Base-by-base conservation (phyloP, 2,329 filamentous ascomycete species). In the Ceratocystiopsis sp. region DNA sequence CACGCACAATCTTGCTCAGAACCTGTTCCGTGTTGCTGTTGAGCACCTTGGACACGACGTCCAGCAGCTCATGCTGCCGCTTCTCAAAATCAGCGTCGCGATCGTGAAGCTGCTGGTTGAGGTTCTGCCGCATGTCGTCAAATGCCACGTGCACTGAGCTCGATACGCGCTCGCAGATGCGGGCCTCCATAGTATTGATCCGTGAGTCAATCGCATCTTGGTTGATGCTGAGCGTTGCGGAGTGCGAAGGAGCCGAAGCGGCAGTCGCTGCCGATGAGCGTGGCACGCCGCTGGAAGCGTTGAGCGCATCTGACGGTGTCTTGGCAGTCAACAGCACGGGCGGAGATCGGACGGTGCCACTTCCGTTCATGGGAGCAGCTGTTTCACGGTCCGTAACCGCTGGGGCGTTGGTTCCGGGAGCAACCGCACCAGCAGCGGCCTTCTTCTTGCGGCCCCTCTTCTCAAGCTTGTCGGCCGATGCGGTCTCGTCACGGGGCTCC, bases 1-100 rank as follows among this genome's bases (percentile, higher is more conserved):
- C 71, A 39, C 75, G 73, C 41, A 94, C 78, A 51, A 93, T 83
- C 47, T 76, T 78, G 47, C 77, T 69, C 35, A 95, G 69, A 18
- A 84, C 83, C 53, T 81, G 78, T 59, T 78, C 69, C 17, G 73
- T 76, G 54, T 77, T 78, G 47, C 71, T 67, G 49, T 73, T 75
- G 40, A 80, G 64, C 33, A 77, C 72, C 33, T 71, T 63, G 5
- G 71, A 74, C 35, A 77, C 71, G 57, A 72, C 66, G 48, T 73
- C 67, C 37, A 77, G 61, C 16, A 77, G 59, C 51, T 68, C 67
- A 16, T 67, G 59, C 53, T 74, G 71, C 46, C 68, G 68, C 50
- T 63, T 58, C 45, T 67, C 65, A 52, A 74, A 74, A 46, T 62
- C 65, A 40, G 64, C 60, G 44, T 73, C 69, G 13, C 70, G 66